Evolutionary conservation across 2,329 filamentous ascomycete genomes (phyloP), one percentile per base, ranked within the genome.

Genomic region (Ophiosphaerella herpotricha): DNA sequence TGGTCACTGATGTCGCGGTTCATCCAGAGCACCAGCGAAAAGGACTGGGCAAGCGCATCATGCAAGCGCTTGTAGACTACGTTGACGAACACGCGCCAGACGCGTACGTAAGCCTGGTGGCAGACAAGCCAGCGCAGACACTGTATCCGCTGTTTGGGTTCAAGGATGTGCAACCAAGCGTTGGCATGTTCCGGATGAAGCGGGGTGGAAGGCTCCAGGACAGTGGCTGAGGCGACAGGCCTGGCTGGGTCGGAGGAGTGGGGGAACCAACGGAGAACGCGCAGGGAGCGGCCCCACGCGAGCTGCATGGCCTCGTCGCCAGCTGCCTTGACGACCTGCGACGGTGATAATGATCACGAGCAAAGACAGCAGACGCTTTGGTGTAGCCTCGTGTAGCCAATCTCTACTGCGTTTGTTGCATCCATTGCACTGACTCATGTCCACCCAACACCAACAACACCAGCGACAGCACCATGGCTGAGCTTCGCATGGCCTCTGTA

Each of bases 1-100:
- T 76, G 37, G 72, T 82, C 42, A 75, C 75, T 16, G 80, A 82
- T 57, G 78, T 83, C 64, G 77, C 76, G 2, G 76, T 80, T n/a
- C 67, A 79, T 39, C 77, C 78, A 5, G 71, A 67, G 7, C 79
- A 82, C 50, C 79, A 79, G 52, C 73, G 76, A 9, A 74, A 71
- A 43, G 79, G 80, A 0, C 60, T 82, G 1, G 80, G 76, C 7
- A 75, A 77, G 43, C 67, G 68, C 18, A 70, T 82, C 32, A 61
- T 81, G 64, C 73, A 75, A 56, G 60, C 64, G 16, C 63, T 82
- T 35, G 54, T 81, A 32, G 66, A 61, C 14, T 71, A 74, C 43
- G 74, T 81, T 35, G 66, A 74, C 50, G 58, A 66, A 13, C 61
- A 75, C 18, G 76, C 75, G 4, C 75, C 77, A 0, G 54, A 64